phyloP scores from a whole-genome alignment of 176 grass and related monocot species.

The Carex myosuroides region DNA sequence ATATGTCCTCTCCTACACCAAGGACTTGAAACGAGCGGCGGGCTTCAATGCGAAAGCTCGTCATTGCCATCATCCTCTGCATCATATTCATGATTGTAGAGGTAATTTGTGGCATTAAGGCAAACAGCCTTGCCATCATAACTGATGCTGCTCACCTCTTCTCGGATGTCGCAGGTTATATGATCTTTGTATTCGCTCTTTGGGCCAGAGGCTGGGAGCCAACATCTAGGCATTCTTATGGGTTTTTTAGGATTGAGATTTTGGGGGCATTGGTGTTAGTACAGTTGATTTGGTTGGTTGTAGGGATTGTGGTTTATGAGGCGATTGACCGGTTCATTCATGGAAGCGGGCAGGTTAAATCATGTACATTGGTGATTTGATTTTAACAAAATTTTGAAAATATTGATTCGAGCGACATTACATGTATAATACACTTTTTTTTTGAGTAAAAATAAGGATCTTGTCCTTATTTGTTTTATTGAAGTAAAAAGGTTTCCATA shows the following conservation, averaged over 20 bases:
- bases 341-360: conserved; percentile 63
- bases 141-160: conserved; percentile 96
- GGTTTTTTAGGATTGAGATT: conserved; percentile 57
- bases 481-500: no score
- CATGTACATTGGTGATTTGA: no score
- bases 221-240: conserved; percentile 77
- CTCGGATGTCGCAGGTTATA: conserved; percentile 30
- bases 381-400: no score
- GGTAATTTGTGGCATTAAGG: conserved; percentile 85
- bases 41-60: conserved; percentile 62
- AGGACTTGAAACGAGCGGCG: conserved; percentile 46
- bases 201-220: conserved; percentile 96
- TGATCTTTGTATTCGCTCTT: conserved; percentile 83
- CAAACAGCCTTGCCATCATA: conserved; percentile 91
- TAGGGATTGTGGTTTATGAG: conserved; percentile 87
- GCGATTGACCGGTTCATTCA: conserved; percentile 75
- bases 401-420: no score
- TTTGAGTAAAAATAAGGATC: no score
- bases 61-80: conserved; percentile 59
- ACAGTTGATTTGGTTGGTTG: conserved; percentile 89
- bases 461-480: no score
- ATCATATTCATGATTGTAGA: conserved; percentile 83
- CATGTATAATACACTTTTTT: no score
- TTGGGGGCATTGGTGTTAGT: conserved; percentile 60
- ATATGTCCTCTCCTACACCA: conserved; percentile 57